Conservation (phyloP, 2,329 filamentous ascomycete genomes). For the Aspergillus arachidicola region DNA sequence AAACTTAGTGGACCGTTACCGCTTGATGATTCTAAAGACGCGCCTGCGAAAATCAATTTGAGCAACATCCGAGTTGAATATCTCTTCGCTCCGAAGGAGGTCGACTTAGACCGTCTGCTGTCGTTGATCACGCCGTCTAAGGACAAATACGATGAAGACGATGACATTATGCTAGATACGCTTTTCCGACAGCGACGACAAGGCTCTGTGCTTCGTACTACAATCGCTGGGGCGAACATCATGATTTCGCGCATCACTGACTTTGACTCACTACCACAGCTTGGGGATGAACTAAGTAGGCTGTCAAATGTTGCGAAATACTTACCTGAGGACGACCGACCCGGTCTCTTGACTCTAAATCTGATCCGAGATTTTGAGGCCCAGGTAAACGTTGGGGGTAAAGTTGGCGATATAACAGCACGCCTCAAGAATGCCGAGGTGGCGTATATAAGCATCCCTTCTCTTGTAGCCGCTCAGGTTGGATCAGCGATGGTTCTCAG, state of each 20-base stretch:
- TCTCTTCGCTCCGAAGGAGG: constrained; percentile 70
- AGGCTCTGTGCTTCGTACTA: constrained; percentile 76
- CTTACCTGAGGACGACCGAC: constrained; percentile 90
- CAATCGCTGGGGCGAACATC: constrained; percentile 65
- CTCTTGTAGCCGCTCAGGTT: constrained; percentile 77
- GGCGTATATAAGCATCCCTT: constrained; percentile 82
- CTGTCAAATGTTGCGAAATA: constrained; percentile 91
- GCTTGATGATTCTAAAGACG: constrained; percentile 48
- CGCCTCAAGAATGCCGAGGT: constrained; percentile 66
- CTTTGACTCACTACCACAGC: constrained; percentile 66
- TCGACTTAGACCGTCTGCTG: constrained; percentile 79
- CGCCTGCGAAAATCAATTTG: constrained; percentile 65
- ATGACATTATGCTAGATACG: constrained; percentile 94
- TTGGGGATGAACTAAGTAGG: constrained; percentile 78
- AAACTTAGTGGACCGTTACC: constrained; percentile 71
- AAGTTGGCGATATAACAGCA: constrained; percentile 66
- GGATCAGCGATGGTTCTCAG: constrained; percentile 63
- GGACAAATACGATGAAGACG: constrained; percentile 82
- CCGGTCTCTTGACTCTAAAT: constrained; percentile 77
- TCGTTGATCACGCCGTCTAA: constrained; percentile 89
- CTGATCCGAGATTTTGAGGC: constrained; percentile 66
- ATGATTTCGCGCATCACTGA: constrained; percentile 65
- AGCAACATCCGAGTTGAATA: constrained; percentile 72
- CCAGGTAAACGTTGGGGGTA: constrained; percentile 65
- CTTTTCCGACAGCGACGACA: constrained; percentile 83